These are phyloP conservation scores for Ceratobasidium sp. DNA, from an alignment of 1,284 basidiomycete species.

Conservation along the genomic window DNA sequence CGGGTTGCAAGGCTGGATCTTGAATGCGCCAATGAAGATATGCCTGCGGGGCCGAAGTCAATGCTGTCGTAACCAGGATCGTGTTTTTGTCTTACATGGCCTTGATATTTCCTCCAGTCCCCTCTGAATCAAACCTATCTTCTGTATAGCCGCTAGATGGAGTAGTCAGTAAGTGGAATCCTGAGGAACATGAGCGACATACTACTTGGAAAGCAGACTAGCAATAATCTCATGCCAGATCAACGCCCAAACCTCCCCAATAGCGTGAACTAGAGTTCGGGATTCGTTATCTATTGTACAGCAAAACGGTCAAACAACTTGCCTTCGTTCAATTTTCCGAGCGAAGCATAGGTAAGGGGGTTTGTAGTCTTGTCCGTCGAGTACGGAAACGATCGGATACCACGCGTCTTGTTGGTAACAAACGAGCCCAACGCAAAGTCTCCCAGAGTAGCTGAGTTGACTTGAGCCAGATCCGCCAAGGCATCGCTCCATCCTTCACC, in stretches of 20 bases:
- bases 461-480: slow-evolving; percentile 31
- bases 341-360: slow-evolving; percentile 32
- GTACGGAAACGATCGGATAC: slow-evolving; percentile 38
- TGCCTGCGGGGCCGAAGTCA: too few species aligned
- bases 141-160: slow-evolving; percentile 32
- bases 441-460: neutral
- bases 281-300: too few species aligned
- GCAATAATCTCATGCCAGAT: slow-evolving; percentile 36
- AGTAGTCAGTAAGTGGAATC: too few species aligned
- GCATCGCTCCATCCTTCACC: slow-evolving; percentile 41
- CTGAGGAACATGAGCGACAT: neutral
- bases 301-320: too few species aligned
- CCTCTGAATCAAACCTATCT: slow-evolving; percentile 3
- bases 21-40: too few species aligned
- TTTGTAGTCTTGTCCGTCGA: slow-evolving; percentile 38
- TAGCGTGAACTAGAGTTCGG: too few species aligned
- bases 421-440: slow-evolving; percentile 38
- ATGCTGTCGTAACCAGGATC: too few species aligned
- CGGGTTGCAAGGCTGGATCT: too few species aligned
- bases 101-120: slow-evolving; percentile 37
- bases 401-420: slow-evolving; percentile 24
- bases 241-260: slow-evolving; percentile 41
- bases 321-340: slow-evolving; percentile 27
- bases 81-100: slow-evolving; percentile 11
- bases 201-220: slow-evolving; percentile 34